Percentiles rank a stretch among this genome's conserved stretches.
Evolutionary conservation across 2,329 filamentous ascomycete genomes (phyloP).

Genomic region (Trichoderma endophyticum): DNA sequence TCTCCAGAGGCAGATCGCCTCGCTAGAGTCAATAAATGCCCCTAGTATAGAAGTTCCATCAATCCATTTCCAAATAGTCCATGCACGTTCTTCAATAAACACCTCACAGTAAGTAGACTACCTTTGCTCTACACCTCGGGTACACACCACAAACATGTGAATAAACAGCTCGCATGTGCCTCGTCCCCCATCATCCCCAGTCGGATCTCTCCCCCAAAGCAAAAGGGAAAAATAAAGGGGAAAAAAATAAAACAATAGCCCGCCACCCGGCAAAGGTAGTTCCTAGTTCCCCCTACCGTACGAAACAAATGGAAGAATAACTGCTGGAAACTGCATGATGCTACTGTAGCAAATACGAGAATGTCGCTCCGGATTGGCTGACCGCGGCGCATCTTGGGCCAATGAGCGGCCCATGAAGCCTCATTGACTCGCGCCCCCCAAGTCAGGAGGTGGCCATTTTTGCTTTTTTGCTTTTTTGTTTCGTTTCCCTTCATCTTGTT

Average conservation of each 20-base stretch:
- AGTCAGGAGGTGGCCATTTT: slow-evolving; percentile 1
- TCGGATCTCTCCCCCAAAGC: slow-evolving; percentile 5
- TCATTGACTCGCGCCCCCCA: neutral
- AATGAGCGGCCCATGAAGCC: neutral
- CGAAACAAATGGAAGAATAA: neutral
- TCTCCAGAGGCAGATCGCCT: neutral
- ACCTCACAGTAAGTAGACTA: neutral
- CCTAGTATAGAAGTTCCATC: too few relatives aligned
- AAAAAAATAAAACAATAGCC: neutral
- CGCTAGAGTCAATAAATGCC: neutral
- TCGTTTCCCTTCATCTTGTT: neutral
- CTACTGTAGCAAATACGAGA: neutral
- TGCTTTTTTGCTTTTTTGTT: neutral
- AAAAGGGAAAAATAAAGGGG: neutral
- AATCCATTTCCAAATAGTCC: neutral
- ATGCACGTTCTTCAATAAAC: neutral
- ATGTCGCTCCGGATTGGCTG: neutral
- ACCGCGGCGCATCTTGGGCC: neutral
- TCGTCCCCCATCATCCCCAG: slow-evolving; percentile 1
- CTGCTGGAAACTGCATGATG: neutral
- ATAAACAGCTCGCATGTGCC: neutral
- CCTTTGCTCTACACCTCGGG: neutral
- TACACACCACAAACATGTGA: neutral
- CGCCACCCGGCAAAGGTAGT: neutral
- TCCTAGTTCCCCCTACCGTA: neutral